A percentile compares a stretch with the other conserved stretches of the same genome.
phyloP scores from a whole-genome alignment of 306 rosid species.

The Cucurbita pepo region DNA sequence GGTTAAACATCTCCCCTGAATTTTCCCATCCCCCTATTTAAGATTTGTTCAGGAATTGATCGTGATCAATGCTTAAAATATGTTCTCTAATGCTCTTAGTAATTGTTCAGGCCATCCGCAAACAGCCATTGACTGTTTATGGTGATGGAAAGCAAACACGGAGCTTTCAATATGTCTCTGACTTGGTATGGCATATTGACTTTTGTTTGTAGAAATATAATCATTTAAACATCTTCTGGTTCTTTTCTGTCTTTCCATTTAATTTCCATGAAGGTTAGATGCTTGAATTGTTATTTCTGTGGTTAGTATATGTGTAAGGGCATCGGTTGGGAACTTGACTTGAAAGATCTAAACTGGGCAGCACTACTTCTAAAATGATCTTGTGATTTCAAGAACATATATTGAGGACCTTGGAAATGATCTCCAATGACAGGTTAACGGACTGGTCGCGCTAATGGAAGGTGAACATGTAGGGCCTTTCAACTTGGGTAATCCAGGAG shows the following conservation, averaged over 20 bases:
- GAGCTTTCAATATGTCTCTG: constrained; percentile 96
- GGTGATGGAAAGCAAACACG: constrained; percentile 97
- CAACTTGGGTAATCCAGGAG: constrained; percentile 94
- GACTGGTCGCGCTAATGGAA: constrained; percentile 78
- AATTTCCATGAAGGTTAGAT: not conserved
- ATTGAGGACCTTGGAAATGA: not conserved
- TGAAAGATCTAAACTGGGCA: not conserved
- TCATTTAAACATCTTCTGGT: not conserved
- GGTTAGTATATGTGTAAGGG: not conserved
- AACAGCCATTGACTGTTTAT: constrained; percentile 76
- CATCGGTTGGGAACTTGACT: not conserved
- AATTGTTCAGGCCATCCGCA: constrained; percentile 68
- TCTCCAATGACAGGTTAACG: constrained; percentile 47
- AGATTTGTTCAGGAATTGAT: not conserved
- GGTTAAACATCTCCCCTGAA: not conserved
- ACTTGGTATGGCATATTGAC: constrained; percentile 43
- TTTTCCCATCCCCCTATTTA: not conserved
- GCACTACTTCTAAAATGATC: not conserved
- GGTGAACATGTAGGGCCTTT: constrained; percentile 93
- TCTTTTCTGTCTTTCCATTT: not conserved
- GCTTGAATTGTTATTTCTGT: not conserved
- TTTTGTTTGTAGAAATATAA: not conserved
- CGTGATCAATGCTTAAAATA: not conserved
- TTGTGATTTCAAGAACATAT: not conserved
- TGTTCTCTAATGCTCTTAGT: not conserved